These are phyloP conservation scores for Kitagawia praeruptora DNA, from an alignment of 129 eudicot species.

Conservation along the genomic window DNA sequence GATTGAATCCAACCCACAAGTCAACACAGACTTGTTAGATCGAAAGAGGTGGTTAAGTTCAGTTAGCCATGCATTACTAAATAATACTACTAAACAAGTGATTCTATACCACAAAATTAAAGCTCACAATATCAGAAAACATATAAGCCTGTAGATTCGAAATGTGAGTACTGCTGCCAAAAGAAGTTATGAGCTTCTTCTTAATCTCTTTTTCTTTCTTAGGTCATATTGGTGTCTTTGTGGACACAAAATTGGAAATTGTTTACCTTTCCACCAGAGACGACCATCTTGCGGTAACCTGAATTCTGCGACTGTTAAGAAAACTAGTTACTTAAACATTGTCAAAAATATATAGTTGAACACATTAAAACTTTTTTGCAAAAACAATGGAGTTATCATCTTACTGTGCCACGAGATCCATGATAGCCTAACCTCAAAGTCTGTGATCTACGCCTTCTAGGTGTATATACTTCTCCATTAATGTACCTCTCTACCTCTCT, in stretches of 20 bases:
- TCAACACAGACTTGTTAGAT: background rate
- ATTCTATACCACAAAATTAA: background rate
- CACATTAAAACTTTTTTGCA: slow-evolving; percentile 4
- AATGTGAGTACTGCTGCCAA: background rate
- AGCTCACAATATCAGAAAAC: background rate
- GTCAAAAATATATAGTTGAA: slow-evolving; percentile 3
- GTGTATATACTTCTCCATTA: slow-evolving; percentile 36
- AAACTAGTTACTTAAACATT: slow-evolving; percentile 3
- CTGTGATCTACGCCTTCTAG: slow-evolving; percentile 16
- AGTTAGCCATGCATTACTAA: background rate
- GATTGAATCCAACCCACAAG: background rate
- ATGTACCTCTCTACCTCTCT: slow-evolving; percentile 54
- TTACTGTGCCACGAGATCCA: slow-evolving; percentile 22
- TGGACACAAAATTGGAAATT: background rate
- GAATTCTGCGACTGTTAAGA: slow-evolving; percentile 20
- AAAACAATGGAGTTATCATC: slow-evolving; percentile 1
- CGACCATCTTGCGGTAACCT: slow-evolving; percentile 29
- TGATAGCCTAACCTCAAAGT: slow-evolving; percentile 11
- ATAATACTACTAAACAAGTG: background rate
- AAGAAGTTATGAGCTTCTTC: background rate
- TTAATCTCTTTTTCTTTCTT: background rate
- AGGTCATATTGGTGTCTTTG: background rate
- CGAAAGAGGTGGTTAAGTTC: background rate
- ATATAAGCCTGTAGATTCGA: background rate
- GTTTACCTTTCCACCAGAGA: slow-evolving; percentile 61